Evolutionary conservation across 305 asterid genomes (phyloP).

Genomic region (Fraxinus latifolia): DNA sequence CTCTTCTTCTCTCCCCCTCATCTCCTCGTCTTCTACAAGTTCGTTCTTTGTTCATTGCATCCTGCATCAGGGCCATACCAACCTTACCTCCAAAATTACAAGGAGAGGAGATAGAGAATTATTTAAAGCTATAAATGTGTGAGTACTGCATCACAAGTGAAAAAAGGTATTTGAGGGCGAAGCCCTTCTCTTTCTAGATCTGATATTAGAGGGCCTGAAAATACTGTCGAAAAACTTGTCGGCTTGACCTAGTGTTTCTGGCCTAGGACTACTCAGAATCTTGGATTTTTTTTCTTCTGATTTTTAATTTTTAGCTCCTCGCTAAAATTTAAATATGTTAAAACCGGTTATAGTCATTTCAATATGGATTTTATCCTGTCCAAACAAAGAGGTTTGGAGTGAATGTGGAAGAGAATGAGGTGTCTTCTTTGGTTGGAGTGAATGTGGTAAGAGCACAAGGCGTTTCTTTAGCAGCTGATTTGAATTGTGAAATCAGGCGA

Average conservation of each 20-base stretch:
- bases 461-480: neutral
- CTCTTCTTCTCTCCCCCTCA: neutral
- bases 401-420: neutral
- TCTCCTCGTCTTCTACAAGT: neutral
- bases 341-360: neutral
- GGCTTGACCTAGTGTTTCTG: neutral
- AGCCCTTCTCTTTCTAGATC: neutral
- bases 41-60: neutral
- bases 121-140: neutral
- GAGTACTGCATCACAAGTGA: neutral
- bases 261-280: neutral
- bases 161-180: neutral
- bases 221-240: neutral
- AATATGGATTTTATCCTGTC: neutral
- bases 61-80: neutral
- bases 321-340: too few relatives aligned
- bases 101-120: neutral
- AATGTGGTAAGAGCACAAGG: neutral
- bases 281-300: neutral
- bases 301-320: neutral
- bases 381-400: neutral
- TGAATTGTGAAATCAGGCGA: neutral
- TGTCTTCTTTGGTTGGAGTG: neutral
- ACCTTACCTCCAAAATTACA: neutral
- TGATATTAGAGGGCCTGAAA: neutral